phyloP scores from a whole-genome alignment of 1,139 yeast genomes.

The Taiozyma sp. region DNA sequence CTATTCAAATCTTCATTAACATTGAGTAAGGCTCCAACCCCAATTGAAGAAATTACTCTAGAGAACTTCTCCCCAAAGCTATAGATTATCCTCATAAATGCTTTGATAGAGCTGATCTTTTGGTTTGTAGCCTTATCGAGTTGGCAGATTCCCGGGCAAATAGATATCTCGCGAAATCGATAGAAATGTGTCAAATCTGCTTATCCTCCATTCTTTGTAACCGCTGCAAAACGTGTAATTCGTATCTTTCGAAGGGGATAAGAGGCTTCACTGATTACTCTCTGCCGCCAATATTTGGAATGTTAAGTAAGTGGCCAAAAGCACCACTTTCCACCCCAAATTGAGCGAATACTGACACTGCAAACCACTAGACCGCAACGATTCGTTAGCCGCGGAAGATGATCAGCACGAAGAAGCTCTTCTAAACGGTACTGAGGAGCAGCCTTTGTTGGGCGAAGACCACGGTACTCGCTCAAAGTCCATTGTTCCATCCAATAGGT shows the following conservation, averaged over 20 bases:
- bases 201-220: neutral
- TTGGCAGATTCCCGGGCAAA: neutral
- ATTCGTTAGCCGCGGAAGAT: neutral
- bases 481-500: neutral
- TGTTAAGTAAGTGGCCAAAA: neutral
- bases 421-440: neutral
- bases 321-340: neutral
- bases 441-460: neutral
- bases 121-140: neutral
- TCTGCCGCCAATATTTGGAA: neutral
- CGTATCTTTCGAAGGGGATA: neutral
- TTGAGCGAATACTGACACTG: neutral
- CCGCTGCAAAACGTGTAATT: neutral
- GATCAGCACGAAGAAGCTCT: neutral
- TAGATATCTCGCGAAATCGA: neutral
- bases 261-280: no score
- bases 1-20: slow-evolving; percentile 38
- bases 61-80: slow-evolving; percentile 16
- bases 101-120: neutral
- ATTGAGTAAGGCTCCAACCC: slow-evolving; percentile 40
- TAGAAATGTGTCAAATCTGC: neutral
- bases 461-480: neutral
- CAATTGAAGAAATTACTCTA: slow-evolving; percentile 24
- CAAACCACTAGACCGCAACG: neutral
- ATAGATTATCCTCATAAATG: slow-evolving; percentile 1